Evolutionary conservation across 2,329 filamentous ascomycete genomes (phyloP).

Genomic region (Fusarium nematophilum): DNA sequence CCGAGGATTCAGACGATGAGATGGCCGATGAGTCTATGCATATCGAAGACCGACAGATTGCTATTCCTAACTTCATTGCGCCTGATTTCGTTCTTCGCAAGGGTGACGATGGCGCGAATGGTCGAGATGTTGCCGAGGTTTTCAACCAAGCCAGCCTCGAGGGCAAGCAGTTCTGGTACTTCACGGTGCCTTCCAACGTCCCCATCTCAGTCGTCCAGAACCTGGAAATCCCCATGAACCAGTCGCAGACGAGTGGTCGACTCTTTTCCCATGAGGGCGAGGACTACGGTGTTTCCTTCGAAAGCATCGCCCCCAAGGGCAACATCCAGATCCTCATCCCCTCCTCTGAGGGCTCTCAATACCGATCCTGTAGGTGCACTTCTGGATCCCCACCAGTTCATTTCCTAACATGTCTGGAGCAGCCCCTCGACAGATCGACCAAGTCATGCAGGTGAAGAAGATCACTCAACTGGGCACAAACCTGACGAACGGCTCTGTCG

Average conservation of each 20-base stretch:
- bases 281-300: conserved; percentile 70
- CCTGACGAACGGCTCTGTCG: conserved; percentile 47
- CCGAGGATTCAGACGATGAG: conserved; percentile 45
- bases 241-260: conserved; percentile 62
- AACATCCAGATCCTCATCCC: conserved; percentile 72
- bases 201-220: conserved; percentile 75
- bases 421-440: conserved; percentile 60
- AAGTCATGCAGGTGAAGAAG: conserved; percentile 73
- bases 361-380: conserved; percentile 61
- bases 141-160: conserved; percentile 69
- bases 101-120: conserved; percentile 51
- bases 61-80: conserved; percentile 58
- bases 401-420: conserved; percentile 14
- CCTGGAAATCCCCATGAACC: conserved; percentile 69
- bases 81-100: conserved; percentile 67
- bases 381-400: background rate
- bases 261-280: conserved; percentile 72
- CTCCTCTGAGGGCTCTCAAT: conserved; percentile 64
- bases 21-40: conserved; percentile 55
- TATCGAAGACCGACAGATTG: conserved; percentile 51
- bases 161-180: conserved; percentile 84
- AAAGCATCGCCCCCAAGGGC: conserved; percentile 60
- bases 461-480: conserved; percentile 66
- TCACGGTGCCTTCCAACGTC: conserved; percentile 76
- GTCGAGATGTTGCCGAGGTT: conserved; percentile 62